Evolutionary conservation across 306 rosid species (phyloP).

Genomic region (Lupinus albus): DNA sequence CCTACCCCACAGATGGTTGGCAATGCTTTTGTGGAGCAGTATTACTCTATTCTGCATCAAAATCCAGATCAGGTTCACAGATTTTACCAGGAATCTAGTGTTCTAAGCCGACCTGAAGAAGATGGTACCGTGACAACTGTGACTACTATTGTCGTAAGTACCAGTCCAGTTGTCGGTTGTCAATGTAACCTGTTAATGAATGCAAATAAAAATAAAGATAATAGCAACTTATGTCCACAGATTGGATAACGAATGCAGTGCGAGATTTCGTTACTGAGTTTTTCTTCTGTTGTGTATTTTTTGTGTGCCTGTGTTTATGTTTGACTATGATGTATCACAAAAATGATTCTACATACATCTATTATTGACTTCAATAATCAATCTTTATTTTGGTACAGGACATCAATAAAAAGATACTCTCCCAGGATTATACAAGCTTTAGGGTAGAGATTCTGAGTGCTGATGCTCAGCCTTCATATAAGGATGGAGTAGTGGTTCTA

Average conservation of each 20-base stretch:
- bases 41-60: conserved; percentile 47
- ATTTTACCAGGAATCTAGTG: conserved; percentile 58
- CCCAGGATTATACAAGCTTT: conserved; percentile 51
- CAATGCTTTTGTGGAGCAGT: conserved; percentile 61
- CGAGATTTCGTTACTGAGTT: neutral
- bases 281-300: neutral
- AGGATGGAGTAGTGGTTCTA: conserved; percentile 66
- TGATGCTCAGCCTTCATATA: conserved; percentile 66
- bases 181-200: neutral
- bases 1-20: conserved; percentile 56
- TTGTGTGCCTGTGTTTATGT: neutral
- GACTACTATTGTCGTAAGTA: conserved; percentile 53
- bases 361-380: neutral
- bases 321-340: neutral
- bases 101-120: conserved; percentile 58
- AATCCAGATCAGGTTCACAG: conserved; percentile 46
- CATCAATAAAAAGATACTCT: conserved; percentile 57
- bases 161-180: neutral
- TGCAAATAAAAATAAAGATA: neutral
- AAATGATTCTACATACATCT: conserved; percentile 12
- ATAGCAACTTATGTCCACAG: neutral
- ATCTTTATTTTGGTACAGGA: conserved; percentile 51
- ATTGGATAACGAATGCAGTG: neutral
- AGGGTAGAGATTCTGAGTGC: conserved; percentile 61
- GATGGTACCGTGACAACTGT: conserved; percentile 54